phyloP scores from a whole-genome alignment of 2,329 filamentous ascomycete species.

The Raffaelea albimanens region DNA sequence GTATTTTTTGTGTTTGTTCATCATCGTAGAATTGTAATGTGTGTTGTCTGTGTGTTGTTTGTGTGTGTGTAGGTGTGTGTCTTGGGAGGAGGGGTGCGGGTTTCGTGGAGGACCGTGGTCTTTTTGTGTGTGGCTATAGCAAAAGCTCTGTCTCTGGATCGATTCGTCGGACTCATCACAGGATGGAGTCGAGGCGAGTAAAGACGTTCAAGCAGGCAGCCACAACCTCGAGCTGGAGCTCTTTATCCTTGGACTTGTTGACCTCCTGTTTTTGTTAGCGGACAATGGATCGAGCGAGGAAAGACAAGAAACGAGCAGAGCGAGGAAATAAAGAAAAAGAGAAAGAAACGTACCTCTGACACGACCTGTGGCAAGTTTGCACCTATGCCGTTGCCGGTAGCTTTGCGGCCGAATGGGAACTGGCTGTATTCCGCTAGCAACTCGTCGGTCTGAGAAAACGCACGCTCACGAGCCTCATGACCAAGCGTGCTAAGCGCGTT shows the following conservation, averaged over 20 bases:
- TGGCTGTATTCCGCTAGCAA: constrained; percentile 92
- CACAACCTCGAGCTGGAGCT: constrained; percentile 93
- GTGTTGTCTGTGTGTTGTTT: no score
- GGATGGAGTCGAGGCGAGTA: constrained; percentile 88
- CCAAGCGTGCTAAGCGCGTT: constrained; percentile 92
- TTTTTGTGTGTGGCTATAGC: no score
- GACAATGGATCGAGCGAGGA: neutral
- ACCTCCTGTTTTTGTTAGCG: constrained; percentile 48
- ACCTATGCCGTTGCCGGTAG: constrained; percentile 70
- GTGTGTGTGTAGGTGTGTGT: no score
- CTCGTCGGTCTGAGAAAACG: constrained; percentile 96
- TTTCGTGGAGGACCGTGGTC: no score
- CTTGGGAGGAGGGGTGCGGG: no score
- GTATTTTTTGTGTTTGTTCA: no score
- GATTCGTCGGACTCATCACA: constrained; percentile 69
- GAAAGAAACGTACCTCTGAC: constrained; percentile 46
- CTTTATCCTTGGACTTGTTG: constrained; percentile 79
- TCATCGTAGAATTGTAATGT: no score
- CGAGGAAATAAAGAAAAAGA: neutral
- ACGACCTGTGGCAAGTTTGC: constrained; percentile 87
- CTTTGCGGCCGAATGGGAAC: constrained; percentile 88
- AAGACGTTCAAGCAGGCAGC: constrained; percentile 96
- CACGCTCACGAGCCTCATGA: constrained; percentile 86
- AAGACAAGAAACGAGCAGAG: neutral
- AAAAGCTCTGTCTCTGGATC: constrained; percentile 90